A percentile compares a stretch with the other conserved stretches of the same genome.
phyloP scores from a whole-genome alignment of 2,329 filamentous ascomycete species.

The Raffaelea ambrosiae region DNA sequence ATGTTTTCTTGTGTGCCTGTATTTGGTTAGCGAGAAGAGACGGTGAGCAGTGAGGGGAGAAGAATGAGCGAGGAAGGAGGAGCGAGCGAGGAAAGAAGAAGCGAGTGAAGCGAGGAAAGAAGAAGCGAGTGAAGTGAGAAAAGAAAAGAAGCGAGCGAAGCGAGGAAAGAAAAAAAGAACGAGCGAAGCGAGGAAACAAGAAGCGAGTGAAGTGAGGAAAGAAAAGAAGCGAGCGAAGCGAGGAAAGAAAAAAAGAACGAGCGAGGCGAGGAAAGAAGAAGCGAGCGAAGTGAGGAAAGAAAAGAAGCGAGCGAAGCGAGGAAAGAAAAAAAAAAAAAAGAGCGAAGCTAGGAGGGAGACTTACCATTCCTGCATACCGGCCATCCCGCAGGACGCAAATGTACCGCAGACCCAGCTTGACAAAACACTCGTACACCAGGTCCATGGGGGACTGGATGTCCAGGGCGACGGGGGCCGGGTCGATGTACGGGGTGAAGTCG shows the following conservation, averaged over 20 bases:
- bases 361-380: constrained; percentile 78
- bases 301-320: no score
- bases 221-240: no score
- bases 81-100: neutral
- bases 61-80: neutral
- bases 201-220: no score
- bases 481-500: constrained; percentile 86
- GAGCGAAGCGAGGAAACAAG: no score
- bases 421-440: constrained; percentile 92
- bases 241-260: no score
- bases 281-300: no score
- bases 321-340: neutral
- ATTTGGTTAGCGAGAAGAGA: neutral
- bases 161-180: no score
- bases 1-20: constrained; percentile 90
- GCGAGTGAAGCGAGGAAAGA: no score
- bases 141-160: no score
- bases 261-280: no score
- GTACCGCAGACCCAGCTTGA: constrained; percentile 85
- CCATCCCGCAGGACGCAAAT: constrained; percentile 84
- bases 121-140: no score
- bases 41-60: neutral
- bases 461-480: constrained; percentile 79
- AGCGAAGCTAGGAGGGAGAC: constrained; percentile 21
- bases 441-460: constrained; percentile 90